Conservation (phyloP, 2,329 filamentous ascomycete genomes). For the Beauveria sp. region DNA sequence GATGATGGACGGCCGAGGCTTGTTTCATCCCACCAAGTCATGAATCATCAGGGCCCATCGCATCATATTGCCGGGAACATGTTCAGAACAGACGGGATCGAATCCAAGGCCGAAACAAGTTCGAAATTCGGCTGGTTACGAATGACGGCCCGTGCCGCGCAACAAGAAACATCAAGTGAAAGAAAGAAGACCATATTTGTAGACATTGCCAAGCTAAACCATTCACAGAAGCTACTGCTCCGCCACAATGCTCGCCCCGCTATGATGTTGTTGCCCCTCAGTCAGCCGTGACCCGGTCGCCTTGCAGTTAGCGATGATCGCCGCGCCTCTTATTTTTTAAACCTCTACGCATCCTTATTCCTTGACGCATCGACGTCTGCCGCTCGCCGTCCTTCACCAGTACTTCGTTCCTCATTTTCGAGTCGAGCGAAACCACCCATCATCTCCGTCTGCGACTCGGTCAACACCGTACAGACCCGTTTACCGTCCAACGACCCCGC, state of each 20-base stretch:
- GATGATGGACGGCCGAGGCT: too few species aligned
- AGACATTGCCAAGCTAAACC: not conserved
- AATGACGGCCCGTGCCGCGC: too few species aligned
- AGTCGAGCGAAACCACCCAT: not conserved
- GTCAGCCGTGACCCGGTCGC: constrained; percentile 1
- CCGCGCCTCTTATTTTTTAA: not conserved
- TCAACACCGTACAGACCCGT: not conserved
- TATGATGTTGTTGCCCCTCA: constrained; percentile 7
- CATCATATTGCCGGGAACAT: too few species aligned
- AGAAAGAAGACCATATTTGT: too few species aligned
- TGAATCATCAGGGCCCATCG: too few species aligned
- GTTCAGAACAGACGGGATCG: too few species aligned
- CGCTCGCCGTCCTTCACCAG: not conserved
- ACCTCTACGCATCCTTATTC: not conserved
- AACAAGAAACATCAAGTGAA: too few species aligned
- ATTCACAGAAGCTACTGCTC: not conserved
- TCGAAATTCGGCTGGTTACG: too few species aligned
- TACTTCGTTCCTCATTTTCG: not conserved
- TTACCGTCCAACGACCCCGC: not conserved
- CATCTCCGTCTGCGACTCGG: not conserved
- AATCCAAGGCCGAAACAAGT: too few species aligned
- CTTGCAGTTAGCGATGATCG: not conserved
- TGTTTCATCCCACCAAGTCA: too few species aligned
- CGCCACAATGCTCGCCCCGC: constrained; percentile 4
- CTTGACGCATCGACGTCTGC: not conserved